A percentile compares a stretch with the other conserved stretches of the same genome.
phyloP scores from a whole-genome alignment of 1,139 yeast species.

The Hyphopichia fennica region DNA sequence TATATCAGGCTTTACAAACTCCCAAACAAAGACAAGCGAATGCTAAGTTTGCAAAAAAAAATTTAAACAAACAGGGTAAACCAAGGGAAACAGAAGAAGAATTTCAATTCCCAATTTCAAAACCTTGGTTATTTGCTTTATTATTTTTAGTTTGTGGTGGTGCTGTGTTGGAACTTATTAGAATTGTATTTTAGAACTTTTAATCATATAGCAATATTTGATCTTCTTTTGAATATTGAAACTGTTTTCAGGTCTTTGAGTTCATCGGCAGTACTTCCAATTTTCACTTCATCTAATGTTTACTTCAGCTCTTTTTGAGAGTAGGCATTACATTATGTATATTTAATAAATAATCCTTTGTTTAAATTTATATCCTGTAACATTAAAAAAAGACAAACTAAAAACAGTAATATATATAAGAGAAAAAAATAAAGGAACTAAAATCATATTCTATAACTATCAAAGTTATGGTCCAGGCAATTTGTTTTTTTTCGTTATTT shows the following conservation, averaged over 20 bases:
- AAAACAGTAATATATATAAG: not conserved
- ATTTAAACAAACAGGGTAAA: slow-evolving; percentile 70
- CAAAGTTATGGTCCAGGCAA: too few species aligned
- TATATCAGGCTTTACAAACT: slow-evolving; percentile 56
- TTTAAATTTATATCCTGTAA: not conserved
- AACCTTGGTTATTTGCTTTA: slow-evolving; percentile 59
- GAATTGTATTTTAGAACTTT: slow-evolving; percentile 40
- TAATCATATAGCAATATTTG: slow-evolving; percentile 14
- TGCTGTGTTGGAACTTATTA: slow-evolving; percentile 69
- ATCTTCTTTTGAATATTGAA: too few species aligned
- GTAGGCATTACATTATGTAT: not conserved
- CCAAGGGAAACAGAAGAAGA: slow-evolving; percentile 41
- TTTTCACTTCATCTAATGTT: not conserved
- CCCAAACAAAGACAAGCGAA: slow-evolving; percentile 86
- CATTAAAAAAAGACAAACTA: not conserved
- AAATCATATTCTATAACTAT: too few species aligned
- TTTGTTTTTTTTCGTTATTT: too few species aligned
- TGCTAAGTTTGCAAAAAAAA: slow-evolving; percentile 72
- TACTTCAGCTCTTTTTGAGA: too few species aligned
- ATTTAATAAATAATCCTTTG: not conserved
- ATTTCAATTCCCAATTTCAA: slow-evolving; percentile 51
- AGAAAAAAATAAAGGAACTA: not conserved
- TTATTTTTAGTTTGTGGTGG: slow-evolving; percentile 81
- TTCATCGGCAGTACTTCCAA: too few species aligned
- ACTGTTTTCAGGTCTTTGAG: too few species aligned